Percentiles rank a stretch among this genome's conserved stretches.
Conservation (phyloP, 228 moss, liverwort and hornwort species). For the Sphagnum magellanicum region DNA sequence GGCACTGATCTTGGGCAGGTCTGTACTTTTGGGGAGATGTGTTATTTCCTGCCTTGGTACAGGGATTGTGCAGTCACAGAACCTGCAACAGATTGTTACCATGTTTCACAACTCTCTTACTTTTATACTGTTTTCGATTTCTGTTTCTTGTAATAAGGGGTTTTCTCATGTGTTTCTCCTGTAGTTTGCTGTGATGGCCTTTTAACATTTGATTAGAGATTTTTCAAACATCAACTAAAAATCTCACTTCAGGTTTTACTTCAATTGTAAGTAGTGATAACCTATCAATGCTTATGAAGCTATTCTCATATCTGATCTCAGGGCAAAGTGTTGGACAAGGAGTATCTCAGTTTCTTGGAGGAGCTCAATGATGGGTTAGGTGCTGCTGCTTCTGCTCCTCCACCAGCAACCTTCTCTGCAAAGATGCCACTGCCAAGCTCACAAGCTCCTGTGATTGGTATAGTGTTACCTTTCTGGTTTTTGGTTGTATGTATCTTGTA, state of each 20-base stretch:
- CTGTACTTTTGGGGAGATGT: not conserved
- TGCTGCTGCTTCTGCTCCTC: conserved; percentile 25
- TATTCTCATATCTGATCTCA: conserved; percentile 3
- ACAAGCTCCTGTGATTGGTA: no score
- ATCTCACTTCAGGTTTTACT: no score
- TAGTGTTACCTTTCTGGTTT: no score
- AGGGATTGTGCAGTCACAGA: no score
- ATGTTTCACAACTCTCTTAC: not conserved
- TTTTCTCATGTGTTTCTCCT: no score
- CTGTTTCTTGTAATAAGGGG: no score
- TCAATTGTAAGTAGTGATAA: no score
- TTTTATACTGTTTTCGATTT: not conserved
- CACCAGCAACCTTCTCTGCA: conserved; percentile 11
- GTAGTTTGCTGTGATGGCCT: no score
- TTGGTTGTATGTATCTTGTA: no score
- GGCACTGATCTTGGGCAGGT: conserved; percentile 19
- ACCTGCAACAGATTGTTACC: not conserved
- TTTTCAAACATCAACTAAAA: no score
- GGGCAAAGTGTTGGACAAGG: conserved; percentile 61
- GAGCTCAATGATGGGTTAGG: conserved; percentile 66
- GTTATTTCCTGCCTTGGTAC: no score
- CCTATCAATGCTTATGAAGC: not conserved
- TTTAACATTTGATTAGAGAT: no score
- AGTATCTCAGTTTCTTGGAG: conserved; percentile 76
- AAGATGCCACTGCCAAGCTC: conserved; percentile 6